phyloP scores from a whole-genome alignment of 805 yeast species.

The Saccharomycopsis sp. region DNA sequence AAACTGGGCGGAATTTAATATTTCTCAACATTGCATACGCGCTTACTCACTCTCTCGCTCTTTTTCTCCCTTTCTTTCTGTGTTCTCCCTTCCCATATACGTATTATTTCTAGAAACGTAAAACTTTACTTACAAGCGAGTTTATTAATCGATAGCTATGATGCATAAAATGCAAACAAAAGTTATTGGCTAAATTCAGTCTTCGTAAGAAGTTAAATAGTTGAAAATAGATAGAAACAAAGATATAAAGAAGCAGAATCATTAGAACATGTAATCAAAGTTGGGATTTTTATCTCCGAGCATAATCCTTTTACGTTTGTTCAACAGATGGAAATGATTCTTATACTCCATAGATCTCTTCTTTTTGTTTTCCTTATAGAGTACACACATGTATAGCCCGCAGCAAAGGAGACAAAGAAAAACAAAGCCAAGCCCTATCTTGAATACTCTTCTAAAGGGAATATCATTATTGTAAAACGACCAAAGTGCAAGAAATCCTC shows the following conservation, averaged over 20 bases:
- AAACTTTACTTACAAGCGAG: too few species aligned
- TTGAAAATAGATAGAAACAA: background rate
- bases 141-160: too few species aligned
- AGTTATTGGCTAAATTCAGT: too few species aligned
- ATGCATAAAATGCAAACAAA: too few species aligned
- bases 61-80: too few species aligned
- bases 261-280: slow-evolving; percentile 12
- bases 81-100: too few species aligned
- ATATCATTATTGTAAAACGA: slow-evolving; percentile 39
- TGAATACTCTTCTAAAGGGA: slow-evolving; percentile 42
- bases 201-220: too few species aligned
- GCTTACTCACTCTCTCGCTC: too few species aligned
- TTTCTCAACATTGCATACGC: too few species aligned
- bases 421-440: slow-evolving; percentile 42
- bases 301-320: slow-evolving; percentile 5
- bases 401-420: slow-evolving; percentile 33
- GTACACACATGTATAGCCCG: slow-evolving; percentile 28
- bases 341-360: slow-evolving; percentile 13
- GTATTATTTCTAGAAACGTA: too few species aligned
- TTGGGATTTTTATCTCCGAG: slow-evolving; percentile 14
- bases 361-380: slow-evolving; percentile 4
- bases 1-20: too few species aligned
- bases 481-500: slow-evolving; percentile 44
- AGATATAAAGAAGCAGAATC: background rate
- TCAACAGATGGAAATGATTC: slow-evolving; percentile 1